Base-by-base conservation (phyloP, 179 eudicot species). In the Silene noctiflora region DNA sequence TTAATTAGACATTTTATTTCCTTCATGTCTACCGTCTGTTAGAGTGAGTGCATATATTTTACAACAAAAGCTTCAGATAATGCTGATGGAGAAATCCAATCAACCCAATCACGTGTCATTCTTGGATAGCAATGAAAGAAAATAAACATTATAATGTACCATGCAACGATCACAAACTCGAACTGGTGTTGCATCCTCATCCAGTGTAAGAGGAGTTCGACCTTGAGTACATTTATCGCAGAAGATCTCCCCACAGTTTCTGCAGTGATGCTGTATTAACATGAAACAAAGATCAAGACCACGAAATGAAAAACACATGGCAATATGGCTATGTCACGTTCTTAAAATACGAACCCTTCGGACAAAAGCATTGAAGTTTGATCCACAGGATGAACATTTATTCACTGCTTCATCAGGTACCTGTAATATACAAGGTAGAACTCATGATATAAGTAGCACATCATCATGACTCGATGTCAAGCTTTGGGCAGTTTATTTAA, bases 151-250 rank as follows among this genome's bases (percentile, higher is more conserved):
- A 17, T 39, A 75, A 19, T 76, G 75, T 90, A 95, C 99, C 98
- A 93, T 79, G 92, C 99, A 95, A 66, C 84, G 80, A 78, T 95
- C 99, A 77, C 99, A 95, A 85, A 95, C 99, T 78, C 99, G 90
- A 85, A 95, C 99, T 11, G 89, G 84, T 65, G 81, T 85, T 14
- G 93, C 92, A 80, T 90, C 72, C 65, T 88, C 96, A 62, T 95
- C 99, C 20, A 81, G 69, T 29, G 97, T 88, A 33, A 95, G 97
- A 64, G 96, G 89, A 64, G 89, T 91, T 86, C 99, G 89, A 24
- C 97, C 99, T 84, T 95, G 97, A 58, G 99, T 95, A 76, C 99
- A 95, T 81, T 91, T 95, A 86, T 95, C 99, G 67, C 99, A 95
- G 79, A 89, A 93, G 21, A 95, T 91, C 75, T 93, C 99, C 69